Conservation (phyloP, 345 rosid species). For the Eucalyptus victrix region DNA sequence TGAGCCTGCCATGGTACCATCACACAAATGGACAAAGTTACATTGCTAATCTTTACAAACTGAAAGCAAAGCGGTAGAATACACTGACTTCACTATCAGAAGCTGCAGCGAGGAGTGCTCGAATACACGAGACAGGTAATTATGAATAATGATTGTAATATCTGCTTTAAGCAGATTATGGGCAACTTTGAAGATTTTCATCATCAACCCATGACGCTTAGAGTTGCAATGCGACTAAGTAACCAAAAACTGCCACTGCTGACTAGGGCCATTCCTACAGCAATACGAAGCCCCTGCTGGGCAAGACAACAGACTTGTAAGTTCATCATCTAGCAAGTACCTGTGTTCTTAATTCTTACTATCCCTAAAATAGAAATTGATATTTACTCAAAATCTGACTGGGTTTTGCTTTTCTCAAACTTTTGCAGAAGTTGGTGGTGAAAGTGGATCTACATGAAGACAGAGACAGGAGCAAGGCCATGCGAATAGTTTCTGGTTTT, state of each 20-base stretch:
- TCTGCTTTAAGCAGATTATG: neutral
- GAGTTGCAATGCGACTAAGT: neutral
- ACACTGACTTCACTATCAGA: neutral
- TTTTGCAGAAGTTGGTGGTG: neutral
- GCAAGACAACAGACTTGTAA: neutral
- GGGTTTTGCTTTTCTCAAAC: neutral
- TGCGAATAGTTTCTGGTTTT: neutral
- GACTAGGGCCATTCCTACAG: neutral
- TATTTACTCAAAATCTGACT: neutral
- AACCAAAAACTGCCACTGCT: neutral
- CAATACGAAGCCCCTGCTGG: neutral
- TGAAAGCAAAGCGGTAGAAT: neutral
- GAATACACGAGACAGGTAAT: neutral
- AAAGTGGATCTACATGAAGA: neutral
- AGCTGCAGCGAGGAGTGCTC: neutral
- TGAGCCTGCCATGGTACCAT: constrained; percentile 21
- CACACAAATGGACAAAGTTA: neutral
- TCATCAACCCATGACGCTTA: neutral
- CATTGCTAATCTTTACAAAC: neutral
- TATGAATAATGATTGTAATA: neutral
- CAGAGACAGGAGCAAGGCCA: neutral
- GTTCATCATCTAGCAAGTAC: neutral
- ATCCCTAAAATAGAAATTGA: neutral
- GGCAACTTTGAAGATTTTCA: neutral
- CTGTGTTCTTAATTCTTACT: neutral